Percentiles rank a stretch among this genome's conserved stretches.
Conservation (phyloP, 352 stramenopile species). For the Phytophthora pistaciae region DNA sequence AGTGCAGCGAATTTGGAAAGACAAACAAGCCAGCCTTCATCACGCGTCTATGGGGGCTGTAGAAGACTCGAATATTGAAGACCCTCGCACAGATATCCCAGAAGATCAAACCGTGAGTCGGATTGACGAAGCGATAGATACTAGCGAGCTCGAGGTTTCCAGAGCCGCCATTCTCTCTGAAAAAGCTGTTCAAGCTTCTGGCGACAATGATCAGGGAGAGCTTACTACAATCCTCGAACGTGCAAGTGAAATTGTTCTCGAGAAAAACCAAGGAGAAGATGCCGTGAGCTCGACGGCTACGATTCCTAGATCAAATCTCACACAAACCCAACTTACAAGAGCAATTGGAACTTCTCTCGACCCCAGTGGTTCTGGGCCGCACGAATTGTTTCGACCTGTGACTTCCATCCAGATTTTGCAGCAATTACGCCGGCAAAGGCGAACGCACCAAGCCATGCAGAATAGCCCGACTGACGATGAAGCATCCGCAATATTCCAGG, state of each 20-base stretch:
- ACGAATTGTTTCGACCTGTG: conserved; percentile 8
- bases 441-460: conserved; percentile 8
- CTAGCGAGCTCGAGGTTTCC: conserved; percentile 22
- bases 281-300: not conserved
- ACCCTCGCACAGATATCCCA: not conserved
- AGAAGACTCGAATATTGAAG: conserved; percentile 3
- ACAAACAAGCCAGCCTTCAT: conserved; percentile 22
- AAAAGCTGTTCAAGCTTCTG: conserved; percentile 38
- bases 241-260: not conserved
- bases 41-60: not conserved
- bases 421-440: conserved; percentile 34
- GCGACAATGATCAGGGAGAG: conserved; percentile 8
- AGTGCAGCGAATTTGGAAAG: conserved; percentile 54
- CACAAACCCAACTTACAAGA: conserved; percentile 24
- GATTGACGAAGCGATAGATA: conserved; percentile 46
- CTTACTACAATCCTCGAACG: not conserved
- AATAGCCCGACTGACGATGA: conserved; percentile 3
- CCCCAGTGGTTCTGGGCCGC: not conserved
- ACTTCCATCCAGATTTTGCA: conserved; percentile 36
- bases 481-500: not conserved
- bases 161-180: conserved; percentile 18
- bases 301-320: not conserved
- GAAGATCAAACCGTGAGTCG: conserved; percentile 1
- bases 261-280: not conserved
- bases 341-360: conserved; percentile 12